Conservation (phyloP, 139 green algal genomes). For the Pedinophyceae sp. region DNA sequence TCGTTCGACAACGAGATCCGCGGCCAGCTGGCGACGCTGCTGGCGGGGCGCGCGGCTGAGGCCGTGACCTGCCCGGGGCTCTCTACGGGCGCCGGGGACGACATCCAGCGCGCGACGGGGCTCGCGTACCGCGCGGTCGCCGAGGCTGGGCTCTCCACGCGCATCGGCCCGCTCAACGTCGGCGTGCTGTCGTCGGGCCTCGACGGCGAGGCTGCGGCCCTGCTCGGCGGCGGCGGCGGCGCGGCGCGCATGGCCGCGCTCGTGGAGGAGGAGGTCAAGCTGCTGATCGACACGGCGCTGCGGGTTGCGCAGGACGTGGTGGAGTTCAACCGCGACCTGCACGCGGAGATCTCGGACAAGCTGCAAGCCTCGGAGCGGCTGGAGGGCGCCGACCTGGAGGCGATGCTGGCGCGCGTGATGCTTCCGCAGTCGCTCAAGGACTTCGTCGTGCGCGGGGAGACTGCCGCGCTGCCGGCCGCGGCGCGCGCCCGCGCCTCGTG, state of each 20-base stretch:
- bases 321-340: constrained; percentile 27
- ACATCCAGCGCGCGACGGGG: constrained; percentile 75
- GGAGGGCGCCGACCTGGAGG: constrained; percentile 32
- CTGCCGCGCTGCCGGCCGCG: constrained; percentile 1
- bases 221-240: constrained; percentile 12
- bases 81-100: constrained; percentile 51
- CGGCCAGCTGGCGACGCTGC: constrained; percentile 67
- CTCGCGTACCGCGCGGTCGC: constrained; percentile 47
- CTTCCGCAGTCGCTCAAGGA: constrained; percentile 8
- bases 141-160: constrained; percentile 51
- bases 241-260: constrained; percentile 10
- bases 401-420: constrained; percentile 20
- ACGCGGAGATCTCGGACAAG: constrained; percentile 21
- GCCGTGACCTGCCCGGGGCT: constrained; percentile 43
- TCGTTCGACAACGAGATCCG: constrained; percentile 79
- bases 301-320: constrained; percentile 43
- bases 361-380: constrained; percentile 37
- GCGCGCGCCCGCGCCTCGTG: too few species aligned
- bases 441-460: constrained; percentile 14
- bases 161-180: constrained; percentile 63
- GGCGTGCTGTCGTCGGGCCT: constrained; percentile 39
- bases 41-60: constrained; percentile 79
- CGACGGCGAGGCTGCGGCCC: constrained; percentile 27
- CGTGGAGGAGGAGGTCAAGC: constrained; percentile 46
- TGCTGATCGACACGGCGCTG: constrained; percentile 46